These are phyloP conservation scores for Lunularia cruciata DNA, from an alignment of 225 moss, liverwort and hornwort genomes.

Conservation along the genomic window DNA sequence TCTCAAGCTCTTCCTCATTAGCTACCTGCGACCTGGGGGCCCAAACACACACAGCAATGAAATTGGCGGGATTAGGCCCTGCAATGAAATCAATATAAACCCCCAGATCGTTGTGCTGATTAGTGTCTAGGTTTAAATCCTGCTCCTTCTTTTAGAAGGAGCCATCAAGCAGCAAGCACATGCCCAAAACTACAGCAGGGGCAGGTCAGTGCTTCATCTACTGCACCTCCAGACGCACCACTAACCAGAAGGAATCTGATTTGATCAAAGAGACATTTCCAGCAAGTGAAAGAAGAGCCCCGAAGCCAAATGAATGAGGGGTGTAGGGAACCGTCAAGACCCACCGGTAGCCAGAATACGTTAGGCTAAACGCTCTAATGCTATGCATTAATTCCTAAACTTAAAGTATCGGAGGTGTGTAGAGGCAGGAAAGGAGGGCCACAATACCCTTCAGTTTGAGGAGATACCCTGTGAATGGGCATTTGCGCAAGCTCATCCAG, in stretches of 20 bases:
- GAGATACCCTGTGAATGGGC: background rate
- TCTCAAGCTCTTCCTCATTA: background rate
- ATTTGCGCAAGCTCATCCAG: background rate
- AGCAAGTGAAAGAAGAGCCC: background rate
- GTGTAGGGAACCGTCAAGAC: background rate
- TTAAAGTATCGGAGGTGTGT: no score
- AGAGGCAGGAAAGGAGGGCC: no score
- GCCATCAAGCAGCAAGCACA: background rate
- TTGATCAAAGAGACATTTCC: no score
- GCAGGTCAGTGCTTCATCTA: background rate
- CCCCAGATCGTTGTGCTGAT: no score
- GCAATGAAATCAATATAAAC: background rate
- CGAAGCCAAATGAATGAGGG: background rate
- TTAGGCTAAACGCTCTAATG: background rate
- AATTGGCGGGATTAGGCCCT: background rate
- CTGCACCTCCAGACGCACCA: no score
- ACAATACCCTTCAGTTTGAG: no score
- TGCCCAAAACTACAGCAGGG: background rate
- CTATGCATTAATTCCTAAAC: no score
- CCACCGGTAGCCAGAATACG: no score
- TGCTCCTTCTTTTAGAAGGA: no score
- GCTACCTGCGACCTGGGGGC: background rate
- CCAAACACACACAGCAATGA: background rate
- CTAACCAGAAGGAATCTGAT: no score
- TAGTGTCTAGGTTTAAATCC: no score